Conservation (phyloP, 75 land plant species). For the Sequoia sempervirens region DNA sequence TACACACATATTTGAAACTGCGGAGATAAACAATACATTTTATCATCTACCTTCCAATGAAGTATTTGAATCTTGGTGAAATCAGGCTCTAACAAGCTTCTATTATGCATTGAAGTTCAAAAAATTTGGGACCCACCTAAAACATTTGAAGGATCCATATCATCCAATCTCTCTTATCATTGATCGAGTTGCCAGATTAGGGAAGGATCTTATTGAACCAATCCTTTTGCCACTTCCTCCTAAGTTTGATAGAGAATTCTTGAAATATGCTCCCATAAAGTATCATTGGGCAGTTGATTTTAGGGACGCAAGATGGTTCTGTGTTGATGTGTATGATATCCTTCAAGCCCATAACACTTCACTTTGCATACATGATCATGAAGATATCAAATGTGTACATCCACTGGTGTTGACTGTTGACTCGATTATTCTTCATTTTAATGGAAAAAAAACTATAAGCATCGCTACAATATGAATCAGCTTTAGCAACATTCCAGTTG, state of each 20-base stretch:
- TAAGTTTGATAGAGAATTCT: constrained; percentile 20
- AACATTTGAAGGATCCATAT: constrained; percentile 27
- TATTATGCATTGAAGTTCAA: constrained; percentile 30
- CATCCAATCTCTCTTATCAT: constrained; percentile 21
- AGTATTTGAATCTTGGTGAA: constrained; percentile 17
- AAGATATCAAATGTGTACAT: constrained; percentile 20
- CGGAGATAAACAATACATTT: constrained; percentile 35
- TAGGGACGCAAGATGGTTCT: constrained; percentile 30
- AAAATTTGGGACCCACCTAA: constrained; percentile 33
- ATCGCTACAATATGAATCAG: constrained; percentile 17
- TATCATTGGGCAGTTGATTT: constrained; percentile 34
- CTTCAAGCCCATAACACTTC: constrained; percentile 17
- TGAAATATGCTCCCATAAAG: constrained; percentile 14
- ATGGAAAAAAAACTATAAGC: constrained; percentile 23
- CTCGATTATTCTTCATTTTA: constrained; percentile 30
- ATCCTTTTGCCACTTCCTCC: constrained; percentile 38
- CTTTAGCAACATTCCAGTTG: constrained; percentile 18
- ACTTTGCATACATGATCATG: constrained; percentile 29
- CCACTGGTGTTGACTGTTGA: constrained; percentile 30
- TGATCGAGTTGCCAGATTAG: constrained; percentile 17
- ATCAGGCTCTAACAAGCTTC: constrained; percentile 21
- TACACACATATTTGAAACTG: constrained; percentile 26
- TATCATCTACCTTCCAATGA: constrained; percentile 25
- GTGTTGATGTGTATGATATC: constrained; percentile 23
- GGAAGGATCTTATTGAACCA: constrained; percentile 17